phyloP scores from a whole-genome alignment of 148 eudicot species.

The Fagopyrum homotropicum region DNA sequence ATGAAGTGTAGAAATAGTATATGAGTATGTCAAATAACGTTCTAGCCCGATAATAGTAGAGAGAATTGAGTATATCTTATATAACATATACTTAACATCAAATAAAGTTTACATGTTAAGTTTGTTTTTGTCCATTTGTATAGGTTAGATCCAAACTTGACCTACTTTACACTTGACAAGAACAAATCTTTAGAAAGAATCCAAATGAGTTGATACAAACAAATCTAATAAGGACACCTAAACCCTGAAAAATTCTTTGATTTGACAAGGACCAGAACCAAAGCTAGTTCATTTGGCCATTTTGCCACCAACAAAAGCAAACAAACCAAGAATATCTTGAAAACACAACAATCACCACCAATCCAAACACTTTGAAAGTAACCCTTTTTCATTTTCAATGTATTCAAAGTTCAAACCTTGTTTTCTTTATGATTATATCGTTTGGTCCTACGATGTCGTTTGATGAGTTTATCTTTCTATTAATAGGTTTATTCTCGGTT shows the following conservation, averaged over 20 bases:
- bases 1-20: no score
- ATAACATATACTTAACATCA: no score
- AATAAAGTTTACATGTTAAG: not conserved
- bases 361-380: conserved; percentile 11
- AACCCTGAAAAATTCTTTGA: not conserved
- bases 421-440: no score
- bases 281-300: not conserved
- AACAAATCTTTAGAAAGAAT: not conserved
- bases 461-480: no score
- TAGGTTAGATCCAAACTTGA: not conserved
- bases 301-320: conserved; percentile 1
- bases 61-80: no score
- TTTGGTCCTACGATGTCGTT: no score
- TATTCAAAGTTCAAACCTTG: not conserved
- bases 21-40: no score
- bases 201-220: not conserved
- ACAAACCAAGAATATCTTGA: not conserved
- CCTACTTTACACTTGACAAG: not conserved
- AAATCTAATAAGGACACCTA: not conserved
- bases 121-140: not conserved
- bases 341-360: conserved; percentile 1
- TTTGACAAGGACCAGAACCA: not conserved
- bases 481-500: no score
- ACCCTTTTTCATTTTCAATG: not conserved
- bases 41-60: no score